These are phyloP conservation scores for Domatiomyces catenatus DNA, from an alignment of 2,329 filamentous ascomycete genomes.

Conservation along the genomic window DNA sequence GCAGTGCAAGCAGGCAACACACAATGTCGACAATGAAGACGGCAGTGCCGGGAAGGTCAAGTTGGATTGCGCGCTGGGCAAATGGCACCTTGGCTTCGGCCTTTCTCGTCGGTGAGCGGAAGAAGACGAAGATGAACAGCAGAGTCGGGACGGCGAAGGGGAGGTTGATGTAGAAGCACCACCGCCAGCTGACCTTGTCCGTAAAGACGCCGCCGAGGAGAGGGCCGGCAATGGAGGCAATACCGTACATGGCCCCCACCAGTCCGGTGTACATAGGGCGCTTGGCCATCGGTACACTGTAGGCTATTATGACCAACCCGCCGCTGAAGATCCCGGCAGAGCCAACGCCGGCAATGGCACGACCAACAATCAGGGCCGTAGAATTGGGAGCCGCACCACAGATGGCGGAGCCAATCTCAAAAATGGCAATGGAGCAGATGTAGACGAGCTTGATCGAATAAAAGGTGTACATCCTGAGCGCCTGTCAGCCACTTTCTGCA, in stretches of 20 bases:
- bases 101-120: conserved; percentile 25
- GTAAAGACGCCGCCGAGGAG: conserved; percentile 27
- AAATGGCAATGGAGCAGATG: conserved; percentile 25
- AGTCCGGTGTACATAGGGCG: conserved; percentile 41
- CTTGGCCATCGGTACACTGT: conserved; percentile 37
- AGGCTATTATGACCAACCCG: conserved; percentile 21
- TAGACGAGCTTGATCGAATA: conserved; percentile 31
- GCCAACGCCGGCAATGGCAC: conserved; percentile 22
- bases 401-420: conserved; percentile 31
- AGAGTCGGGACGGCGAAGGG: conserved; percentile 28
- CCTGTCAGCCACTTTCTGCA: conserved; percentile 19
- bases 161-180: conserved; percentile 32
- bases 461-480: conserved; percentile 33
- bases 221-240: conserved; percentile 28
- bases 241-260: conserved; percentile 29
- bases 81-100: conserved; percentile 20
- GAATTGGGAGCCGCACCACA: conserved; percentile 25
- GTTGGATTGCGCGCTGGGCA: conserved; percentile 24
- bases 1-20: conserved; percentile 34
- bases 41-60: conserved; percentile 30
- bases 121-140: conserved; percentile 33
- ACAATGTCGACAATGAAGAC: conserved; percentile 32
- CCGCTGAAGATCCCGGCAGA: conserved; percentile 20
- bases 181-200: conserved; percentile 24
- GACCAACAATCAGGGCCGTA: conserved; percentile 20